phyloP scores from a whole-genome alignment of 1,284 basidiomycete genomes.

The Pterulicium gracile region DNA sequence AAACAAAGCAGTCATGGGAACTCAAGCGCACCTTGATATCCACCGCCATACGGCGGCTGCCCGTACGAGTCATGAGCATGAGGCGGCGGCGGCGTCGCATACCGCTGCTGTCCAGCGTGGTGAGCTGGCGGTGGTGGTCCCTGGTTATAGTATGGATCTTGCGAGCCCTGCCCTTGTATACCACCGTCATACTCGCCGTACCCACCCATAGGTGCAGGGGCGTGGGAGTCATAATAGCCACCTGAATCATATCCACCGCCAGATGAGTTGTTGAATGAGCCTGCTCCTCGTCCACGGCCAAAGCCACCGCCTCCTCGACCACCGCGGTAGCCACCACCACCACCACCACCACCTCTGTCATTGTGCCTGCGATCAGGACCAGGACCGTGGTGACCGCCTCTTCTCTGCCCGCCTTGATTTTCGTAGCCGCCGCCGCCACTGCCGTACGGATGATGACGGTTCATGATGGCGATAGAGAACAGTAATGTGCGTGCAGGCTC shows the following conservation, averaged over 20 bases:
- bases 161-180: slow-evolving; percentile 49
- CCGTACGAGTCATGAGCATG: slow-evolving; percentile 30
- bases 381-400: background rate
- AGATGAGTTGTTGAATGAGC: background rate
- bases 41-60: slow-evolving; percentile 45
- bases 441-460: slow-evolving; percentile 1
- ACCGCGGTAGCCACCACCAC: no score
- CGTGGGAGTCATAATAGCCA: background rate
- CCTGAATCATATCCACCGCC: background rate
- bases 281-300: background rate
- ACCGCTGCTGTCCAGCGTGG: slow-evolving; percentile 37
- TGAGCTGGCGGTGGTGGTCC: no score
- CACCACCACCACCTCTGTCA: background rate
- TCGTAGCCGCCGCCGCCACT: background rate
- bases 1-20: slow-evolving; percentile 32
- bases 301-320: background rate
- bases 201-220: slow-evolving; percentile 7
- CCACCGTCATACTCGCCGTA: slow-evolving; percentile 32
- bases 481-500: no score
- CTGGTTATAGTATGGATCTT: slow-evolving; percentile 64
- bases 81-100: slow-evolving; percentile 30
- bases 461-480: no score
- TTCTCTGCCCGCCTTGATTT: background rate
- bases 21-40: slow-evolving; percentile 75
- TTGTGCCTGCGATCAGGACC: background rate